phyloP scores from a whole-genome alignment of 2,329 filamentous ascomycete genomes.

The Cadophora sp. region DNA sequence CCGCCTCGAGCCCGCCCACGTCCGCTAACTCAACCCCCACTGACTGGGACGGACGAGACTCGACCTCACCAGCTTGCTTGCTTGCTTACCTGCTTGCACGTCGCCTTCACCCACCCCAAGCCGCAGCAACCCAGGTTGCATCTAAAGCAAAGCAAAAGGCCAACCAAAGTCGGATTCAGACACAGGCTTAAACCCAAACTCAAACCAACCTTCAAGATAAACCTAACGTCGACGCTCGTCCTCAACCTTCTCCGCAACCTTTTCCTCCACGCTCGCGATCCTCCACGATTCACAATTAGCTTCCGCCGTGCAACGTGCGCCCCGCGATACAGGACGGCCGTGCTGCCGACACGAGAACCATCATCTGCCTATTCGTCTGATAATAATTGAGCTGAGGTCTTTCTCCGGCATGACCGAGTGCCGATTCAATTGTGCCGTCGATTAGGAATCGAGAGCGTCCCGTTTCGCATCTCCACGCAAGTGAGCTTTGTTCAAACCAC shows the following conservation, averaged over 20 bases:
- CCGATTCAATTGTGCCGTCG: constrained; percentile 35
- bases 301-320: constrained; percentile 19
- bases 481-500: neutral
- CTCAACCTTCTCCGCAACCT: constrained; percentile 22
- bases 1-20: constrained; percentile 6
- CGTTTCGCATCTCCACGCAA: neutral
- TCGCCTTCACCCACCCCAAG: neutral
- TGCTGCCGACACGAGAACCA: constrained; percentile 6
- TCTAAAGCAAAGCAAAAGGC: neutral
- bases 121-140: no score
- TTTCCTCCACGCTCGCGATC: neutral
- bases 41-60: neutral
- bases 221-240: constrained; percentile 8
- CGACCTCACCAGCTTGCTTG: neutral
- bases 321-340: constrained; percentile 14
- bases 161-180: neutral
- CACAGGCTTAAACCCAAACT: neutral
- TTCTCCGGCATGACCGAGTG: constrained; percentile 36
- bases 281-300: constrained; percentile 18
- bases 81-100: neutral
- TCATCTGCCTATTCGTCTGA: neutral
- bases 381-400: constrained; percentile 18
- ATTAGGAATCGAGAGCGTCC: constrained; percentile 19
- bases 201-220: neutral
- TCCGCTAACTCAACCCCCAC: constrained; percentile 16